Evolutionary conservation across 2,329 filamentous ascomycete species (phyloP).

Genomic region (Mariannaea elegans): DNA sequence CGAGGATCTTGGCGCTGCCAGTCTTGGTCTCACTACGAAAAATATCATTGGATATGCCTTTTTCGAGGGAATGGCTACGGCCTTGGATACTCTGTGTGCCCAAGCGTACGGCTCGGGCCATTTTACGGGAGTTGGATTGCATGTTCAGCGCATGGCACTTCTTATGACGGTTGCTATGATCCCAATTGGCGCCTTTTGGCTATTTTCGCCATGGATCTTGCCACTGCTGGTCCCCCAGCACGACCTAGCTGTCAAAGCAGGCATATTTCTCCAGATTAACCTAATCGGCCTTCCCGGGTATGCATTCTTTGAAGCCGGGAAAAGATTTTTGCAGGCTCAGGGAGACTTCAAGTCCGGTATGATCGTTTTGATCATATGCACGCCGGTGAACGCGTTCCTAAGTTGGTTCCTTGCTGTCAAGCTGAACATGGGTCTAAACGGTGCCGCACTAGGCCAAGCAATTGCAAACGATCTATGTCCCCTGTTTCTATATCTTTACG

Average conservation of each 20-base stretch:
- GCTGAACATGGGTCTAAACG: constrained; percentile 56
- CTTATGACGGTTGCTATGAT: constrained; percentile 57
- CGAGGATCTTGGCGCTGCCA: constrained; percentile 61
- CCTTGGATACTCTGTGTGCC: constrained; percentile 37
- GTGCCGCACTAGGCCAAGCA: constrained; percentile 59
- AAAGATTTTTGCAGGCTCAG: constrained; percentile 64
- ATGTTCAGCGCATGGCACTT: constrained; percentile 61
- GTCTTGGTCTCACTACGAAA: constrained; percentile 61
- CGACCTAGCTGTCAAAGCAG: constrained; percentile 57
- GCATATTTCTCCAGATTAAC: constrained; percentile 58
- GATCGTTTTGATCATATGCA: constrained; percentile 55
- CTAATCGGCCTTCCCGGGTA: constrained; percentile 62
- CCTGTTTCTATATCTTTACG: constrained; percentile 56
- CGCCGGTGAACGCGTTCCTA: constrained; percentile 58
- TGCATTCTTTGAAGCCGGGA: constrained; percentile 61
- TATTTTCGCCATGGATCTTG: constrained; percentile 57
- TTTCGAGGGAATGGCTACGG: constrained; percentile 39
- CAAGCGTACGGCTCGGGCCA: constrained; percentile 48
- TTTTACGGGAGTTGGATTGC: constrained; percentile 58
- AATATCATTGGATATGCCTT: constrained; percentile 62
- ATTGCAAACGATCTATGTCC: constrained; percentile 59
- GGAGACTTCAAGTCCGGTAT: constrained; percentile 61
- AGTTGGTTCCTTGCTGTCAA: constrained; percentile 59
- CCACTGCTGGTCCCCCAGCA: constrained; percentile 56
- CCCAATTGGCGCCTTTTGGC: constrained; percentile 59